Percentiles rank a stretch among this genome's conserved stretches.
These are phyloP conservation scores for Hemisphaericaspora subhashii DNA, from an alignment of 1,139 yeast species.

Conservation along the genomic window DNA sequence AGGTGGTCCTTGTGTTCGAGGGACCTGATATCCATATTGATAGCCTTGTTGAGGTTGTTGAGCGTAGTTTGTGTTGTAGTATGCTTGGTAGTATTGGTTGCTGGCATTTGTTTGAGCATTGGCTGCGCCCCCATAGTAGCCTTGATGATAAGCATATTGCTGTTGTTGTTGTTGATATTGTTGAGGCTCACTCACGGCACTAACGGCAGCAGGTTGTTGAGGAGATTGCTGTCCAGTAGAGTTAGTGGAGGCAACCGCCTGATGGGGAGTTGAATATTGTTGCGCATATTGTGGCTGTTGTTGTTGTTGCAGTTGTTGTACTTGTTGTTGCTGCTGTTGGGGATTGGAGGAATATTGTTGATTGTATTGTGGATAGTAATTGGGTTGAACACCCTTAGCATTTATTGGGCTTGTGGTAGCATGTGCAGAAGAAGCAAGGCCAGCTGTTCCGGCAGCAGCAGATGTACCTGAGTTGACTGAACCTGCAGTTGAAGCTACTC, in stretches of 20 bases:
- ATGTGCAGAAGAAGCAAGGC: constrained; percentile 13
- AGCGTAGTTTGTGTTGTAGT: constrained; percentile 4
- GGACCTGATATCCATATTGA: constrained; percentile 3
- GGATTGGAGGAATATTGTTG: constrained; percentile 14
- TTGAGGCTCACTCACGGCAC: constrained; percentile 6
- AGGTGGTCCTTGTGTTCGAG: constrained; percentile 4
- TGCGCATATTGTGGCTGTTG: constrained; percentile 14
- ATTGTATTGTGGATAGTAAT: constrained; percentile 19
- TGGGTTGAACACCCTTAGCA: constrained; percentile 14
- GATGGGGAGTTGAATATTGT: constrained; percentile 13
- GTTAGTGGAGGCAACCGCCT: constrained; percentile 5
- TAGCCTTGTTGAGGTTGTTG: constrained; percentile 6
- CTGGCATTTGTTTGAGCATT: constrained; percentile 5
- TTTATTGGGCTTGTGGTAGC: constrained; percentile 15
- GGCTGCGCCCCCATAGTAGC: constrained; percentile 6
- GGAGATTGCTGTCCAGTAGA: constrained; percentile 9
- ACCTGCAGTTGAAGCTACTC: constrained; percentile 14
- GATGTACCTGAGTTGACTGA: constrained; percentile 16
- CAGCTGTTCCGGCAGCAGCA: constrained; percentile 13
- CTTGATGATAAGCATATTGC: constrained; percentile 12
- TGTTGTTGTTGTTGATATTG: constrained; percentile 15
- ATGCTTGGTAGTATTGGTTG: constrained; percentile 6
- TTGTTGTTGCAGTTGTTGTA: too few relatives aligned
- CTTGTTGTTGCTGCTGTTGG: constrained; percentile 16
- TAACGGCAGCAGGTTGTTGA: constrained; percentile 8